These are phyloP conservation scores for Lactarius sp. DNA, from an alignment of 768 basidiomycete species.

Conservation along the genomic window DNA sequence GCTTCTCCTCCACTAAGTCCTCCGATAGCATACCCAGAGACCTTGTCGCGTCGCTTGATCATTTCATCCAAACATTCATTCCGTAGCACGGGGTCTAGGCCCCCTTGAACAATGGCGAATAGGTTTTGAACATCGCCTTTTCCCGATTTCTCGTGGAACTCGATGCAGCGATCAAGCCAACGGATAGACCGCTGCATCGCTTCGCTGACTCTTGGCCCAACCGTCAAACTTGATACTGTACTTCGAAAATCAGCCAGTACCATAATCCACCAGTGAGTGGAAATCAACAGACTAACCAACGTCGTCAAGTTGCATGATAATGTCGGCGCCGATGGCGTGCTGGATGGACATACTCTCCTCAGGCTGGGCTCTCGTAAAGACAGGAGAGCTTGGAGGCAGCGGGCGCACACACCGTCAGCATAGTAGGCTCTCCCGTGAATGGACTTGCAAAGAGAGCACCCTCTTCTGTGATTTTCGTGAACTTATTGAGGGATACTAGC, in stretches of 20 bases:
- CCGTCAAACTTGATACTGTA: slow-evolving; percentile 79
- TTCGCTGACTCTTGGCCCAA: slow-evolving; percentile 77
- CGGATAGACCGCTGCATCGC: slow-evolving; percentile 85
- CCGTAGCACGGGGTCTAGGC: slow-evolving; percentile 65
- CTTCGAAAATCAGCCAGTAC: slow-evolving; percentile 18
- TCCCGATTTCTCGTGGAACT: slow-evolving; percentile 64
- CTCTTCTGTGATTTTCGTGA: slow-evolving; percentile 82
- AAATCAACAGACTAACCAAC: slow-evolving; percentile 53
- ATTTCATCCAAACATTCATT: slow-evolving; percentile 78
- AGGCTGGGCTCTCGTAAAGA: slow-evolving; percentile 44
- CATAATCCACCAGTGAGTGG: background rate
- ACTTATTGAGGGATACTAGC: slow-evolving; percentile 77
- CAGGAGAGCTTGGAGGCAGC: background rate
- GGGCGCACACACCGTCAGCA: slow-evolving; percentile 59
- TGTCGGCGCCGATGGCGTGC: slow-evolving; percentile 87
- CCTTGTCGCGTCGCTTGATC: slow-evolving; percentile 64
- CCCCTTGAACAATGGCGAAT: slow-evolving; percentile 91
- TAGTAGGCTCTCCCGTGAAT: slow-evolving; percentile 82
- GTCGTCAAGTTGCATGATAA: slow-evolving; percentile 93
- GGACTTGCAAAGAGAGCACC: slow-evolving; percentile 83
- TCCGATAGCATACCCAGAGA: slow-evolving; percentile 90
- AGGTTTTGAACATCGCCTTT: slow-evolving; percentile 67
- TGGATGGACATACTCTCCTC: slow-evolving; percentile 90
- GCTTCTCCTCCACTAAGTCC: slow-evolving; percentile 89
- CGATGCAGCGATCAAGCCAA: slow-evolving; percentile 88